Base-by-base conservation (phyloP, 345 rosid genomes). In the Erodium maritimum region DNA sequence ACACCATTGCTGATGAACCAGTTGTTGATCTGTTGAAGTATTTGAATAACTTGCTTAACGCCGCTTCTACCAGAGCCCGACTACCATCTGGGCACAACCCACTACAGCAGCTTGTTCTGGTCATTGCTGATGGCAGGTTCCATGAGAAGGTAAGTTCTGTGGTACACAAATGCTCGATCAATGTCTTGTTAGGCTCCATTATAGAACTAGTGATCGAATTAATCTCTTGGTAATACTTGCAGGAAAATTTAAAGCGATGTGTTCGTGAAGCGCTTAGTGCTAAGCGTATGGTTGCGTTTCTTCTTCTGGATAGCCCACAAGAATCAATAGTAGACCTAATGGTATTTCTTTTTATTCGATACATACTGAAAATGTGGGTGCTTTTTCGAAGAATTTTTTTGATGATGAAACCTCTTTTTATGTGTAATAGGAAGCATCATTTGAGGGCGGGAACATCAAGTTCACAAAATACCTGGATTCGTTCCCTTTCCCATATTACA, bases 31-130 rank as follows among this genome's bases (percentile, higher is more conserved):
- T 93, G 34, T 66, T 93, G 67, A 83, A 58, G 74, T 75, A 79
- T 75, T 62, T 89, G 67, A 75, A 79, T 65, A 75, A 82, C 50
- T 76, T 83, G 88, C 81, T 93, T 54, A 94, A 93, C 55, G 55
- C 70, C 59, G 71, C 90, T 19, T 93, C 83, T 53, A 58, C 76
- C 54, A 83, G 65, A 56, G 86, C 95, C n/a, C 69, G 94, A 20
- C 90, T 81, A 48, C 84, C 96, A 24, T 86, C 84, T n/a, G 94
- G 95, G n/a, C 94, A 86, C 63, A 93, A 89, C 71, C 94, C 96
- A 0, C 80, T 93, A n/a, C 95, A 89, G 74, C 96, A 93, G 73
- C 96, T 93, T 65, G 99, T 93, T 55, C 76, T 93, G 63, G 78
- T 89, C 46, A 87, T 93, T 5, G 95, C 90, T 0, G 99, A 89